A percentile compares a stretch with the other conserved stretches of the same genome.
Conservation (phyloP, 2,329 filamentous ascomycete genomes). For the Fusarium anguioides region DNA sequence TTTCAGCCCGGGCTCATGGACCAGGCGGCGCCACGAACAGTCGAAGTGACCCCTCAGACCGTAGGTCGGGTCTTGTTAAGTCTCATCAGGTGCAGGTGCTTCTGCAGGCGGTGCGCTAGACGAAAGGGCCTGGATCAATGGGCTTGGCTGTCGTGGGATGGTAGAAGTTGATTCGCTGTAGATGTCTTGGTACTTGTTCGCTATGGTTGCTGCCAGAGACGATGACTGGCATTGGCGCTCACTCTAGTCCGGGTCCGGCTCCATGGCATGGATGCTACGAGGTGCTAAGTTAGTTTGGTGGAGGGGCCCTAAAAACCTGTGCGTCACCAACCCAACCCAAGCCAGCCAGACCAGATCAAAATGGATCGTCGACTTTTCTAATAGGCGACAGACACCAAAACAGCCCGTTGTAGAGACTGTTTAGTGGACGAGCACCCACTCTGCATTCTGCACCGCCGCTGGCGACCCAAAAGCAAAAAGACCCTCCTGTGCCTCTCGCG, state of each 20-base stretch:
- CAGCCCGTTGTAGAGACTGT: conserved; percentile 5
- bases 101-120: conserved; percentile 13
- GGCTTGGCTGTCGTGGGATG: conserved; percentile 14
- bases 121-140: conserved; percentile 30
- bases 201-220: conserved; percentile 41
- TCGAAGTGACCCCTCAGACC: conserved; percentile 21
- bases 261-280: conserved; percentile 5
- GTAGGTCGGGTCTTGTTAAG: background rate
- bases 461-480: conserved; percentile 41
- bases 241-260: conserved; percentile 43
- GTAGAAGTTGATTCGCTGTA: conserved; percentile 15
- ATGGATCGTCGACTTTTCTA: conserved; percentile 44
- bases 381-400: conserved; percentile 26
- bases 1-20: conserved; percentile 13
- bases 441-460: conserved; percentile 34
- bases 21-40: conserved; percentile 17
- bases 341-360: conserved; percentile 46
- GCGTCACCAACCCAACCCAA: conserved; percentile 46
- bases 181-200: conserved; percentile 13
- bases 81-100: conserved; percentile 34
- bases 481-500: conserved; percentile 26
- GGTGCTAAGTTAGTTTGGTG: background rate
- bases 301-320: conserved; percentile 45
- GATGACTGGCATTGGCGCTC: conserved; percentile 48
- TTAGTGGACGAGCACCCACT: conserved; percentile 30